Evolutionary conservation across 768 basidiomycete genomes (phyloP), one percentile per base, ranked within the genome.

Genomic region (Austroboletus festivus): DNA sequence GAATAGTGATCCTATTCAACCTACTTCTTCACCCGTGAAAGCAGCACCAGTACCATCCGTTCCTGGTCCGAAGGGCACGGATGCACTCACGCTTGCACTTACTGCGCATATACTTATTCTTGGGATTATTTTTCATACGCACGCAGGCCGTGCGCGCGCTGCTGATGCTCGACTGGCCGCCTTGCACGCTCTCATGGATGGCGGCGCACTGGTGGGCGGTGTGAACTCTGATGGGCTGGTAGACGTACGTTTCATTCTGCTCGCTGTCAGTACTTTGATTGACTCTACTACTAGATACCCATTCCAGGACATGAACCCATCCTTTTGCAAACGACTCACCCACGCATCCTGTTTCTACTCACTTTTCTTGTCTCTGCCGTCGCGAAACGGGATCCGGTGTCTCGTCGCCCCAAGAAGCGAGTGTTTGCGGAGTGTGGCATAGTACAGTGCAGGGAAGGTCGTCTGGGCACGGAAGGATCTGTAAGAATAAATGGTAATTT

Each of bases 351-450:
- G 0, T 83, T 81, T 53, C 62, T 79, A 12, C 71, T 89, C 5
- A 82, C 80, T 0, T 89, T 84, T 61, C 76, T 89, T 5, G 68
- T 88, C 34, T 85, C 81, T 54, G 76, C 78, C 5, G 70, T 79
- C 1, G 78, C 84, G 0, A 87, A 88, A 56, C 78, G 85, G 13
- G 87, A 91, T 57, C 77, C 83, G 0, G 79, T 85, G 0, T 89
- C 87, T 34, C 74, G 85, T 21, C 83, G 80, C 45, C 88, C 89
- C 4, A 86, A 84, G 69, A 75, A 83, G 50, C 82, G 79, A 40
- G 69, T 86, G 0, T 91, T 89, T 67, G 81, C 85, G 0, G 63
- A 64, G 6, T 86, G 86, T 52, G 89, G 86, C 0, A 42, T 86
- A 7, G 62, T 46, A 23, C 69, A 19, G 64, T 76, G 19, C 69